These are phyloP conservation scores for Boletus semigastroideus DNA, from an alignment of 1,284 basidiomycete genomes.

Conservation along the genomic window DNA sequence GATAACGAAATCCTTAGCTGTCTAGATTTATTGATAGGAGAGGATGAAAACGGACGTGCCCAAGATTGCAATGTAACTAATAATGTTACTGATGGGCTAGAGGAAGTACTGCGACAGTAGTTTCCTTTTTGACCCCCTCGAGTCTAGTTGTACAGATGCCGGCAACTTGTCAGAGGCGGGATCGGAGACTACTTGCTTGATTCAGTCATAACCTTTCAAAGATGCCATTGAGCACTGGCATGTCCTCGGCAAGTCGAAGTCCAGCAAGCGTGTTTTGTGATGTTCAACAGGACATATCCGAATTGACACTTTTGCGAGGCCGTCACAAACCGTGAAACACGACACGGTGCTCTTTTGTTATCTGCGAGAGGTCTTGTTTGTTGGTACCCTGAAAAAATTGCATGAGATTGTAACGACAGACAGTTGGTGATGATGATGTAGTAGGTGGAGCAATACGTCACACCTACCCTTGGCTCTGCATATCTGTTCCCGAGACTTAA, in stretches of 20 bases:
- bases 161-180: too few species aligned
- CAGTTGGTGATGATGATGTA: too few species aligned
- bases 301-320: not conserved
- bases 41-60: not conserved
- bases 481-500: not conserved
- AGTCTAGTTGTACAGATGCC: too few species aligned
- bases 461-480: not conserved
- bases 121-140: not conserved
- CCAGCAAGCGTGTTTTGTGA: not conserved
- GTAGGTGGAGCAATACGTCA: not conserved
- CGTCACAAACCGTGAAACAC: not conserved
- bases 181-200: not conserved
- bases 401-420: not conserved
- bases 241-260: not conserved
- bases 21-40: constrained; percentile 1
- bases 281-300: not conserved
- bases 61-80: not conserved
- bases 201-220: too few species aligned
- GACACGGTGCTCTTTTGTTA: not conserved
- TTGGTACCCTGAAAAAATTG: not conserved
- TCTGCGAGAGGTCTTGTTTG: not conserved
- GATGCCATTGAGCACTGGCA: too few species aligned
- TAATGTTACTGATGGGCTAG: not conserved
- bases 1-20: constrained; percentile 3
- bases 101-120: not conserved